phyloP scores from a whole-genome alignment of 805 yeast species.

The Alloascoidea africana region DNA sequence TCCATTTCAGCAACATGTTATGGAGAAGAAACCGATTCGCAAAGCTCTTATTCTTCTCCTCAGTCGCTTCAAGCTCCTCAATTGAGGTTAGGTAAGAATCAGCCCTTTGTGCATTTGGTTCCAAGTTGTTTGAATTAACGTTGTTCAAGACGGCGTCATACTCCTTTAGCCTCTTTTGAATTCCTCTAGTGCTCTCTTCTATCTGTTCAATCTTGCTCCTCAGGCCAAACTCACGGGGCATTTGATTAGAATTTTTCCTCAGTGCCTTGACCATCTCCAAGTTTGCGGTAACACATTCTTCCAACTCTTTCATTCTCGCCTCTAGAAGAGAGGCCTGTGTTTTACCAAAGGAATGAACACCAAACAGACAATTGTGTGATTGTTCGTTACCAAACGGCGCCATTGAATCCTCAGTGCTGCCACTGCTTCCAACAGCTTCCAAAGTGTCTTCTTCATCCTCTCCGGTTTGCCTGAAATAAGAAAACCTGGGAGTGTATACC shows the following conservation, averaged over 20 bases:
- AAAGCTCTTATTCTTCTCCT: constrained; percentile 19
- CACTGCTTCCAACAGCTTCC: too few relatives aligned
- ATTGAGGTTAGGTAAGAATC: constrained; percentile 4
- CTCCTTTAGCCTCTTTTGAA: background rate
- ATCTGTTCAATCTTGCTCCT: background rate
- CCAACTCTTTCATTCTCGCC: background rate
- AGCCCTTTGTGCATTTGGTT: background rate
- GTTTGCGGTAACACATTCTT: background rate
- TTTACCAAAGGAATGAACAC: constrained; percentile 4
- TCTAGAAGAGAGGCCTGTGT: background rate
- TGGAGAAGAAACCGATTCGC: constrained; percentile 63
- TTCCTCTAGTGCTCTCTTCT: background rate
- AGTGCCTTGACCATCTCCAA: background rate
- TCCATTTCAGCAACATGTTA: constrained; percentile 67
- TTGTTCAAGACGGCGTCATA: constrained; percentile 1
- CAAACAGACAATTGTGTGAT: constrained; percentile 48
- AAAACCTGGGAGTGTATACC: constrained; percentile 50
- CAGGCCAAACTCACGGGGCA: background rate
- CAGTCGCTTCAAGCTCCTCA: constrained; percentile 15
- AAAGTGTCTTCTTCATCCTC: constrained; percentile 21
- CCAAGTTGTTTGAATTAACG: background rate
- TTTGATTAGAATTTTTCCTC: background rate
- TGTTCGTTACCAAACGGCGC: constrained; percentile 36
- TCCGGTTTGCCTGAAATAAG: constrained; percentile 51
- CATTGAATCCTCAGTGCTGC: constrained; percentile 12